Evolutionary conservation across 78 protist species (phyloP).

Genomic region (Dictyostelium citrinum): DNA sequence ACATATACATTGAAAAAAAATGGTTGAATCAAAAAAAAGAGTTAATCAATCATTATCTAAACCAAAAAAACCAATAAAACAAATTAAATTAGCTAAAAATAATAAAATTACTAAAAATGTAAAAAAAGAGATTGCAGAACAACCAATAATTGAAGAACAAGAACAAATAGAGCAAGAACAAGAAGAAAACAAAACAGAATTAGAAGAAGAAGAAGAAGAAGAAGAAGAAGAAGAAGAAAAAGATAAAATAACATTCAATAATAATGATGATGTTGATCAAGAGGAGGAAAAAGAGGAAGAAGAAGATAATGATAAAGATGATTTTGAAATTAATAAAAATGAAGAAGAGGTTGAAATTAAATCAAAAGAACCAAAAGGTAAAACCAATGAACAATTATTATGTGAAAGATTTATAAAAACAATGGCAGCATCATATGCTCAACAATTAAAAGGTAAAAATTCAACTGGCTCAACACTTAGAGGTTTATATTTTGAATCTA

Average conservation of each 20-base stretch:
- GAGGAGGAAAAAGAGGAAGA: neutral
- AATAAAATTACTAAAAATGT: conserved; percentile 21
- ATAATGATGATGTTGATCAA: neutral
- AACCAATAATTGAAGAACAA: neutral
- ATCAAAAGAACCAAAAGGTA: neutral
- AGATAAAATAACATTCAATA: neutral
- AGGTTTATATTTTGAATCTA: conserved; percentile 33
- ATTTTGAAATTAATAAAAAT: neutral
- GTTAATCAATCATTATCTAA: neutral
- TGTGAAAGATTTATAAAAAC: conserved; percentile 36
- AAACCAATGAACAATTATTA: neutral
- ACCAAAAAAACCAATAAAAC: neutral
- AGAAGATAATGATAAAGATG: neutral
- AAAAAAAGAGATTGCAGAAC: neutral
- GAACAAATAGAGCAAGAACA: neutral
- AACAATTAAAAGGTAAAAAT: conserved; percentile 3
- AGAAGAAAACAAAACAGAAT: neutral
- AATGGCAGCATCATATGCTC: conserved; percentile 9
- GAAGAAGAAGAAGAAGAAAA: neutral
- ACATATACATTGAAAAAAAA: neutral
- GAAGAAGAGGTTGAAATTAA: neutral
- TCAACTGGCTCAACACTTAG: neutral
- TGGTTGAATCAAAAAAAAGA: conserved; percentile 5
- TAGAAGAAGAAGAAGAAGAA: neutral
- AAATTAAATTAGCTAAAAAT: neutral